Evolutionary conservation across 169 alveolate species (phyloP), one percentile per base, ranked within the genome.

Genomic region (Cryptosporidium viatorum): DNA sequence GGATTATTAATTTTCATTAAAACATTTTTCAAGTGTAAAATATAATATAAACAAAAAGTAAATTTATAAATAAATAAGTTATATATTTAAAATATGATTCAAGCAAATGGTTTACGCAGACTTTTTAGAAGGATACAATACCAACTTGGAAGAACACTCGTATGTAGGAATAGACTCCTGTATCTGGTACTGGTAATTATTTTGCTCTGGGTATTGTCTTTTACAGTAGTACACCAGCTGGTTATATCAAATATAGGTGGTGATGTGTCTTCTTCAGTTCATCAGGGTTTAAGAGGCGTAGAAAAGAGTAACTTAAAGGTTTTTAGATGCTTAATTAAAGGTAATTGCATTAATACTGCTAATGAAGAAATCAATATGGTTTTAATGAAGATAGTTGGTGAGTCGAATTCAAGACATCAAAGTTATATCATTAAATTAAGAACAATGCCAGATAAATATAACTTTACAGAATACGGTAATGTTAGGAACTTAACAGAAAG

Each of bases 351-450:
- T 2, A 31, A 50, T 31, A 51, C 12, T 29, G 23, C 43, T 48
- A 8, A 7, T 12, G 71, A 71, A 51, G 85, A 12, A 3, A n/a
- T 2, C 1, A 65, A 45, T 43, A 6, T 62, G 3, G 80, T 62
- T 21, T 2, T 80, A 8, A 62, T 80, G 26, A 80, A 80, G 67
- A 35, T 80, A 16, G 68, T 39, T 62, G 65, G 29, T 2, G 73
- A 65, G 50, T 80, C 89, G 14, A 41, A 80, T 26, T 48, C 69
- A 37, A 60, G 89, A 31, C 89, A 80, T 43, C 89, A 80, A 23
- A 80, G 89, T n/a, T 80, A 80, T 67, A 80, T 80, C 12, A 21
- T 37, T 10, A 80, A 65, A 62, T 41, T 80, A 39, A 80, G 75
- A 62, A 52, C 55, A 35, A 58, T 60, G 31, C 41, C 69, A 10